Evolutionary conservation across 345 rosid species (phyloP).

Genomic region (Pistacia vera): DNA sequence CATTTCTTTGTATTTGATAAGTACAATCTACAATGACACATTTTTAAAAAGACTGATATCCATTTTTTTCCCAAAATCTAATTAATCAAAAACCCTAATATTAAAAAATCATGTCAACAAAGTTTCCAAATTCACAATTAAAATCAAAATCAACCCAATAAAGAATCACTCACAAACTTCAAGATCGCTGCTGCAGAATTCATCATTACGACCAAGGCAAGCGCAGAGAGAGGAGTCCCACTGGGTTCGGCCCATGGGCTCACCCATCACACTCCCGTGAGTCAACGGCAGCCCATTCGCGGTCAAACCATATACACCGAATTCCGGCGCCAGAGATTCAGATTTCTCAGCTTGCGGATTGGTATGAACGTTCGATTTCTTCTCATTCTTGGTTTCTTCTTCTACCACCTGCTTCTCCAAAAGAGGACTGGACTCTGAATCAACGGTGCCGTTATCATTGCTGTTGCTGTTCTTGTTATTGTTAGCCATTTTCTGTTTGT

Average conservation of each 20-base stretch:
- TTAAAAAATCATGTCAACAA: background rate
- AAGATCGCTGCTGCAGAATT: constrained; percentile 97
- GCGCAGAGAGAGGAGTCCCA: constrained; percentile 75
- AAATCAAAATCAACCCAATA: background rate
- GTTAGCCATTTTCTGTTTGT: constrained; percentile 40
- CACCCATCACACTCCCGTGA: constrained; percentile 86
- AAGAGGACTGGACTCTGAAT: constrained; percentile 74
- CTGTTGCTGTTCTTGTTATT: constrained; percentile 16
- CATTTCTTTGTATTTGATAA: no score
- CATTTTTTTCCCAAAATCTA: background rate
- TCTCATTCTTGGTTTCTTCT: constrained; percentile 24
- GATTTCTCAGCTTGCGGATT: constrained; percentile 17
- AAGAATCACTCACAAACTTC: constrained; percentile 83
- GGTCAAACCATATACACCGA: constrained; percentile 61
- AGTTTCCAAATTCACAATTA: background rate
- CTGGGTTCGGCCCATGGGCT: constrained; percentile 70
- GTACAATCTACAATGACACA: background rate
- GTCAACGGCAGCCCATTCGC: constrained; percentile 78
- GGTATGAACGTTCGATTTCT: constrained; percentile 32
- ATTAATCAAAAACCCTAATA: background rate
- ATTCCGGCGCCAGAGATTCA: background rate
- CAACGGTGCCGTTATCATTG: constrained; percentile 24
- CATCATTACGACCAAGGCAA: constrained; percentile 89
- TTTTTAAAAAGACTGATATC: background rate
- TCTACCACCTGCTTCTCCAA: constrained; percentile 33